Evolutionary conservation across 179 eudicot species (phyloP), one percentile per base, ranked within the genome.

Genomic region (Silene coronaria): DNA sequence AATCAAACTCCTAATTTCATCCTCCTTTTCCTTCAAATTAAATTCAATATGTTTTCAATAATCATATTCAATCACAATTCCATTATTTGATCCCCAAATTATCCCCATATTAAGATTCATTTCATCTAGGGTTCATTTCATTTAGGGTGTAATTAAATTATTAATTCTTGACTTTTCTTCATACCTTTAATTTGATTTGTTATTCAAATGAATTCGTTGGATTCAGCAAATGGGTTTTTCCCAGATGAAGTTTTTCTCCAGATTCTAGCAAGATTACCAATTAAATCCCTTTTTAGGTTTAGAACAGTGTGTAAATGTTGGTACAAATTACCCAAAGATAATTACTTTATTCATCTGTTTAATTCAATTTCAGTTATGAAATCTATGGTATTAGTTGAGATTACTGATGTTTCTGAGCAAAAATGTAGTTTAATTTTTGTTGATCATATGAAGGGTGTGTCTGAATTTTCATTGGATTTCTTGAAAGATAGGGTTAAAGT

Each of bases 201-300:
- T 64, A 64, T 26, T 45, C 34, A 46, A 7, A 74, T 72, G 75
- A 58, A 74, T 75, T 73, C 74, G 42, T 21, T 72, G 5, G 55
- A 42, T 79, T 58, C 85, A 42, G 26, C 57, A 74, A 67, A 66
- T 74, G 89, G 91, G 86, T 75, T 82, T 78, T 89, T 92, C 82
- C 96, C 97, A 27, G 91, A 92, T 77, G 98, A 90, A 76, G 81
- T 95, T 14, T 64, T 89, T 60, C 85, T 89, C 71, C 96, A 87
- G 48, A 90, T 95, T 67, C 85, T 92, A 36, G 84, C 93, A 45
- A 85, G 95, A 79, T 82, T 95, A 63, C 94, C 99, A 30, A 75
- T 92, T 45, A 95, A 90, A 82, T 81, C 88, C 68, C 84, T 95
- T 16, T 85, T 90, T 64, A 89, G 89, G 80, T 84, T 81, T 73